phyloP scores from a whole-genome alignment of 1,139 yeast species.

The Suhomyces anneliseae region DNA sequence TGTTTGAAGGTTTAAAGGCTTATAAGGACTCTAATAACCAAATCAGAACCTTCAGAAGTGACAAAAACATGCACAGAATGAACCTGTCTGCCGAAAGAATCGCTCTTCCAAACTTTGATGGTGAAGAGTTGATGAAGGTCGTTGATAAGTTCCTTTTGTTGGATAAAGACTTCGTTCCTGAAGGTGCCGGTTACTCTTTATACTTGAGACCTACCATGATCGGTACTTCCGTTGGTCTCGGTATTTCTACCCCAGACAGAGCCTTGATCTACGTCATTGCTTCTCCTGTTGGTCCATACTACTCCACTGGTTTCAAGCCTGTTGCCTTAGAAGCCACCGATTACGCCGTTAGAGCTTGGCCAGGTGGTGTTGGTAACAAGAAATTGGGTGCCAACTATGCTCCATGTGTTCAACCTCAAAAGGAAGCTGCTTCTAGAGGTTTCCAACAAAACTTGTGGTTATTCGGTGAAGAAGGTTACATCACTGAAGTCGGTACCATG shows the following conservation, averaged over 20 bases:
- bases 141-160: constrained; percentile 34
- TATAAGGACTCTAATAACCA: constrained; percentile 30
- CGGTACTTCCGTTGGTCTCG: constrained; percentile 34
- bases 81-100: constrained; percentile 39
- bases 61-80: constrained; percentile 40
- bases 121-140: constrained; percentile 36
- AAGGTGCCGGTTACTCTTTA: constrained; percentile 29
- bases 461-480: constrained; percentile 39
- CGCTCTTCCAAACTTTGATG: constrained; percentile 39
- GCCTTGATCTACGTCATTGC: constrained; percentile 40
- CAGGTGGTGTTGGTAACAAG: constrained; percentile 46
- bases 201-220: constrained; percentile 33
- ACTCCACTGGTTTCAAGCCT: constrained; percentile 35
- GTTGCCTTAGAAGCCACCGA: constrained; percentile 36
- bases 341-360: constrained; percentile 45
- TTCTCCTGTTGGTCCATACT: constrained; percentile 33
- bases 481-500: constrained; percentile 49
- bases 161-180: constrained; percentile 32
- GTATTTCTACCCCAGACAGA: constrained; percentile 34
- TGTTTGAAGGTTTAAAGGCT: constrained; percentile 33
- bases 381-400: constrained; percentile 50
- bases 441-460: constrained; percentile 47
- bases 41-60: constrained; percentile 41
- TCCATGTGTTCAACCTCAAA: constrained; percentile 39
- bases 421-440: constrained; percentile 36